These are phyloP conservation scores for Laguncularia racemosa DNA, from an alignment of 345 rosid species.

Conservation along the genomic window DNA sequence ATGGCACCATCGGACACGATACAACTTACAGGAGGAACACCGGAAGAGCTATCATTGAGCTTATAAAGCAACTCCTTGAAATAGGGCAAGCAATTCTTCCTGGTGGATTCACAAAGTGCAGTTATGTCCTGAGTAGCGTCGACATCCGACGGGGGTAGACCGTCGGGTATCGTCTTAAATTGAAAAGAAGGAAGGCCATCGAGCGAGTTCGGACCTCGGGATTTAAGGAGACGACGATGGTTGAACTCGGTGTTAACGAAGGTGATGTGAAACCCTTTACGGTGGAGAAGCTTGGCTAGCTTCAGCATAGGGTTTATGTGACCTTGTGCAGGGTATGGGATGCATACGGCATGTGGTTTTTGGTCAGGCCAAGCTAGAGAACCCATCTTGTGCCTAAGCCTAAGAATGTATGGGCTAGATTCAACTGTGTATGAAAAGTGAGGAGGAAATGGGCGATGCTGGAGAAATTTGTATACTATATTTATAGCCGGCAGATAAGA, in stretches of 20 bases:
- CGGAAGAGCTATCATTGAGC: not conserved
- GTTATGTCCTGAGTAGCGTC: conserved; percentile 8
- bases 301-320: conserved; percentile 18
- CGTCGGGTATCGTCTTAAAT: conserved; percentile 16
- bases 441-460: no score
- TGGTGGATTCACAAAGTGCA: conserved; percentile 5
- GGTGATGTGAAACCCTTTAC: conserved; percentile 15
- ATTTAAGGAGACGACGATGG: conserved; percentile 9
- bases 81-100: conserved; percentile 7
- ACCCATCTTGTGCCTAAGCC: no score
- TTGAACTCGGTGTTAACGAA: conserved; percentile 23
- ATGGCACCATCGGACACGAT: conserved; percentile 13
- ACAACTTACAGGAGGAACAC: conserved; percentile 9
- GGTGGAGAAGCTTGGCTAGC: conserved; percentile 20
- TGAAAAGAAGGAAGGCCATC: conserved; percentile 11
- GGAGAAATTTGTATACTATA: no score
- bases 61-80: conserved; percentile 2
- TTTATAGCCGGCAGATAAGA: no score
- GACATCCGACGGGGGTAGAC: conserved; percentile 6
- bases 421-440: no score
- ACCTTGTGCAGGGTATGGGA: conserved; percentile 14
- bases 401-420: no score
- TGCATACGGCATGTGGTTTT: conserved; percentile 11
- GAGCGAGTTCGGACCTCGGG: conserved; percentile 1
- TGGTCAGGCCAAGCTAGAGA: no score